phyloP scores from a whole-genome alignment of 768 basidiomycete genomes.

The Agaricus sinodeliciosus region DNA sequence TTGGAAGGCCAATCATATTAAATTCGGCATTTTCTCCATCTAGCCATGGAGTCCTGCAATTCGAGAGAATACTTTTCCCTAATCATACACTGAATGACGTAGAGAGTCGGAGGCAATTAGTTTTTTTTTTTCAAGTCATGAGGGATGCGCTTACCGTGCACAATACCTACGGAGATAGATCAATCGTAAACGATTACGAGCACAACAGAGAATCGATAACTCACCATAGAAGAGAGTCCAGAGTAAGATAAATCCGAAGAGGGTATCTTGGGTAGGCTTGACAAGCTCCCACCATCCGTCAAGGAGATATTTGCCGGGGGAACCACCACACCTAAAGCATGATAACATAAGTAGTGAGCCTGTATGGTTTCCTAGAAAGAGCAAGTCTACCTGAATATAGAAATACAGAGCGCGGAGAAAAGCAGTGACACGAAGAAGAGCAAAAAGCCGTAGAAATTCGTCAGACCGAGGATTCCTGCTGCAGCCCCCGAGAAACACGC shows the following conservation, averaged over 20 bases:
- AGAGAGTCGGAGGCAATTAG: too few relatives aligned
- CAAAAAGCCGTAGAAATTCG: conserved; percentile 78
- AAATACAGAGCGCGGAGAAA: conserved; percentile 59
- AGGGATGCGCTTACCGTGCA: conserved; percentile 35
- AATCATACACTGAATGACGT: not conserved
- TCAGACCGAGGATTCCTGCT: conserved; percentile 84
- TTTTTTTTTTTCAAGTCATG: too few relatives aligned
- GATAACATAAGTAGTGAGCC: not conserved
- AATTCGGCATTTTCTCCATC: not conserved
- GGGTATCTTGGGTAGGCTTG: conserved; percentile 86
- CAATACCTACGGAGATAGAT: conserved; percentile 29
- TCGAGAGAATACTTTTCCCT: not conserved
- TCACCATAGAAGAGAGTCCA: conserved; percentile 93
- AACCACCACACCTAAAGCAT: conserved; percentile 53
- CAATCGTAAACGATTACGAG: not conserved
- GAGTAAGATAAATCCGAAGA: conserved; percentile 84
- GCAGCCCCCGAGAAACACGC: conserved; percentile 83
- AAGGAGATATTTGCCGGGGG: conserved; percentile 53
- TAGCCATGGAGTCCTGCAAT: not conserved
- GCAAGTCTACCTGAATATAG: conserved; percentile 29
- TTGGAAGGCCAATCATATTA: not conserved
- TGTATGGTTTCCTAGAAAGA: too few relatives aligned
- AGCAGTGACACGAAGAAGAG: conserved; percentile 67
- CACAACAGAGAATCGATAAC: conserved; percentile 19
- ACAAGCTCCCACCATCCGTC: conserved; percentile 63